A percentile compares a stretch with the other conserved stretches of the same genome.
Conservation (phyloP, 139 green algal species). For the Chlorella sp. region DNA sequence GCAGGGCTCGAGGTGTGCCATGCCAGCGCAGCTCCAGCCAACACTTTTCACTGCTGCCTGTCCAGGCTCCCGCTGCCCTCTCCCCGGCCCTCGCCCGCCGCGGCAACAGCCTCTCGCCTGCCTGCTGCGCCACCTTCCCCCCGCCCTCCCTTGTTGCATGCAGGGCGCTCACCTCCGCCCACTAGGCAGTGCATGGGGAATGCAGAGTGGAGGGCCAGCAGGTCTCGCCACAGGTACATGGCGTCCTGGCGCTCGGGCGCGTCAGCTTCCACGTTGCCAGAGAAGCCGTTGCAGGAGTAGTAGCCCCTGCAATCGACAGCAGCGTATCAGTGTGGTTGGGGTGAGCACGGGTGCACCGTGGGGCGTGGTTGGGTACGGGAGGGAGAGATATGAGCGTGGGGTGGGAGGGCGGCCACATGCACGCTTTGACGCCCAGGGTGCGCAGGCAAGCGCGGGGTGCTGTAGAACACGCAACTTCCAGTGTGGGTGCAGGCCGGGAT, state of each 20-base stretch:
- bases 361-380: neutral
- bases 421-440: neutral
- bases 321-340: no score
- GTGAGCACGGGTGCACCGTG: neutral
- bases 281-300: constrained; percentile 61
- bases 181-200: constrained; percentile 73
- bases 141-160: no score
- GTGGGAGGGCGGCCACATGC: neutral
- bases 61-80: no score
- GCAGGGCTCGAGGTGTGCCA: neutral
- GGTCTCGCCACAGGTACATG: constrained; percentile 43
- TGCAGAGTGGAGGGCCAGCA: constrained; percentile 43
- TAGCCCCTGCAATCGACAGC: constrained; percentile 45
- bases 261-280: neutral
- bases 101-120: no score
- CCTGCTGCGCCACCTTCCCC: no score
- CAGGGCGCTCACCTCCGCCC: constrained; percentile 50
- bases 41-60: no score
- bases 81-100: no score
- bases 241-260: constrained; percentile 27
- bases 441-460: no score
- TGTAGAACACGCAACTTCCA: no score
- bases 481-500: neutral
- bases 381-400: neutral
- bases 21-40: neutral